Conservation (phyloP, 345 rosid species). For the Salix viminalis region DNA sequence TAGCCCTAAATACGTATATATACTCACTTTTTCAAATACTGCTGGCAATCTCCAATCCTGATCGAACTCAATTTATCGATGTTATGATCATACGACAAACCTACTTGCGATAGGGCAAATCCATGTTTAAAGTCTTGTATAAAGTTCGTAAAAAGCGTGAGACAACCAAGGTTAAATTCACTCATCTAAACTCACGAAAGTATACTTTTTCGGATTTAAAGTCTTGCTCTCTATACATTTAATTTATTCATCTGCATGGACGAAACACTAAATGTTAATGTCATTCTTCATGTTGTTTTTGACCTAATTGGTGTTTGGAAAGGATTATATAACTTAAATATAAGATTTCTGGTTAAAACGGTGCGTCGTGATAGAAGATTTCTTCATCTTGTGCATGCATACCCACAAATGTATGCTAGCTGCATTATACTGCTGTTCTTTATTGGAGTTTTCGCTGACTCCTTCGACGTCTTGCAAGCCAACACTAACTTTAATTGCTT, state of each 20-base stretch:
- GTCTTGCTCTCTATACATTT: too few species aligned
- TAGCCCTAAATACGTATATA: neutral
- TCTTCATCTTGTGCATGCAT: neutral
- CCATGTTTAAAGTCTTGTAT: neutral
- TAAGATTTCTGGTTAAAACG: neutral
- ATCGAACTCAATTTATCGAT: neutral
- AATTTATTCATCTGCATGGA: neutral
- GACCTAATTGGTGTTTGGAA: neutral
- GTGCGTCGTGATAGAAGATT: neutral
- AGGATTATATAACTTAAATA: neutral
- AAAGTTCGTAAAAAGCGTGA: too few species aligned
- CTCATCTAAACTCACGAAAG: too few species aligned
- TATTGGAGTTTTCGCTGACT: slow-evolving; percentile 10
- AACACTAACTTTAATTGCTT: neutral
- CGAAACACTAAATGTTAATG: too few species aligned
- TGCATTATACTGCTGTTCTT: neutral
- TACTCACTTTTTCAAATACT: neutral
- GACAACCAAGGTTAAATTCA: too few species aligned
- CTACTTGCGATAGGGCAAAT: neutral
- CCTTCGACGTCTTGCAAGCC: slow-evolving; percentile 6
- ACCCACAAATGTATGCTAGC: neutral
- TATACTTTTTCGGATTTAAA: too few species aligned
- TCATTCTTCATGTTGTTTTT: too few species aligned
- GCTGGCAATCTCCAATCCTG: neutral
- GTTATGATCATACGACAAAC: neutral